Percentiles rank a stretch among this genome's conserved stretches.
Evolutionary conservation across 208 protist genomes (phyloP).

Genomic region (Acanthamoeba sp.): DNA sequence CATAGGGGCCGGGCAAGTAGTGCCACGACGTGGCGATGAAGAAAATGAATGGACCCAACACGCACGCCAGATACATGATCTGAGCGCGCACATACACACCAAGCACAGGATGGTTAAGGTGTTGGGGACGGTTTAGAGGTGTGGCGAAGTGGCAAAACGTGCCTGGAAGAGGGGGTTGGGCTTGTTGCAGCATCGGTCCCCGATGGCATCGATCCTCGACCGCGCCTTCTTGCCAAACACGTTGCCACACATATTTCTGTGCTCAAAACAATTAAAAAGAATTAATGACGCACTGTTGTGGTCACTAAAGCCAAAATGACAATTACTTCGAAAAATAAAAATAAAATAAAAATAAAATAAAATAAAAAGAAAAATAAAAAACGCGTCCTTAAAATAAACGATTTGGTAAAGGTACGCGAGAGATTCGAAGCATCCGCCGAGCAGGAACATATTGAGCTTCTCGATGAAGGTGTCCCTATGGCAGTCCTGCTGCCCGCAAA

Average conservation of each 20-base stretch:
- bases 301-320: neutral
- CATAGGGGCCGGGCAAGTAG: conserved; percentile 35
- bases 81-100: neutral
- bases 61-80: conserved; percentile 58
- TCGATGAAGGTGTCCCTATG: conserved; percentile 62
- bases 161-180: conserved; percentile 72
- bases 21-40: conserved; percentile 36
- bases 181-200: conserved; percentile 26
- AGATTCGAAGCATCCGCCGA: conserved; percentile 50
- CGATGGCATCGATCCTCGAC: neutral
- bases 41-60: conserved; percentile 36
- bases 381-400: neutral
- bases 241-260: neutral
- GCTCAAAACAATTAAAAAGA: neutral
- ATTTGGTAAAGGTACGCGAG: neutral
- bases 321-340: neutral
- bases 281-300: no score
- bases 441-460: neutral
- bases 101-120: neutral
- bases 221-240: conserved; percentile 10
- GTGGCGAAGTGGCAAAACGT: neutral
- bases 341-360: neutral
- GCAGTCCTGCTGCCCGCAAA: conserved; percentile 69
- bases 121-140: neutral
- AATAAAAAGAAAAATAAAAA: neutral